Percentiles rank a stretch among this genome's conserved stretches.
phyloP scores from a whole-genome alignment of 345 rosid genomes.

The Salix caprea region DNA sequence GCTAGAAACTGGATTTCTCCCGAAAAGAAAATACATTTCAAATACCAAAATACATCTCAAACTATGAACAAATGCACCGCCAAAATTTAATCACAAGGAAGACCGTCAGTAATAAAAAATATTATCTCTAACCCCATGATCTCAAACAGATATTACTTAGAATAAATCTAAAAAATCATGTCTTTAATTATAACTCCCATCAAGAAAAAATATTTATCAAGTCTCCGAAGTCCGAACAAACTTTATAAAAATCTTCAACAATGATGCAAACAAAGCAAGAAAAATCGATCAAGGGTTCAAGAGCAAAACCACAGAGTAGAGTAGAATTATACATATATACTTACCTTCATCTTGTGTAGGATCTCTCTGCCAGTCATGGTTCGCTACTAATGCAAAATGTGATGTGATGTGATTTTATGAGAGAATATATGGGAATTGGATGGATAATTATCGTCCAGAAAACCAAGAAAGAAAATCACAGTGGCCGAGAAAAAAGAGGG shows the following conservation, averaged over 20 bases:
- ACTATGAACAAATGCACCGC: too few species aligned
- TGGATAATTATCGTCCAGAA: background rate
- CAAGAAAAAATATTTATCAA: background rate
- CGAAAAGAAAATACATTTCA: too few species aligned
- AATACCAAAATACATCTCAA: too few species aligned
- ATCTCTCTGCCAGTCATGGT: slow-evolving; percentile 70
- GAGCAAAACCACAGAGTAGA: background rate
- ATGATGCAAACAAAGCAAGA: background rate
- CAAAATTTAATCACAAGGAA: too few species aligned
- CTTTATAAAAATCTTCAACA: background rate
- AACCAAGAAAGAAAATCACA: background rate
- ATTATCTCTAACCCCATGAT: background rate
- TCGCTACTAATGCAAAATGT: background rate
- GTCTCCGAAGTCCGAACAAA: background rate
- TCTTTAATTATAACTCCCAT: background rate
- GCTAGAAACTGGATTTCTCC: background rate
- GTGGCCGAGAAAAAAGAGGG: background rate
- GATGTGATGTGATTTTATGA: background rate
- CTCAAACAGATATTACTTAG: background rate
- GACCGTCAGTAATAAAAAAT: too few species aligned
- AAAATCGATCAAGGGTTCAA: background rate
- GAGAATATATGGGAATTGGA: background rate
- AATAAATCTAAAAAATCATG: background rate
- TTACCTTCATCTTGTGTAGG: slow-evolving; percentile 76
- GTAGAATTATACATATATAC: background rate